Base-by-base conservation (phyloP, 257 asterid species). In the Rehmannia glutinosa region DNA sequence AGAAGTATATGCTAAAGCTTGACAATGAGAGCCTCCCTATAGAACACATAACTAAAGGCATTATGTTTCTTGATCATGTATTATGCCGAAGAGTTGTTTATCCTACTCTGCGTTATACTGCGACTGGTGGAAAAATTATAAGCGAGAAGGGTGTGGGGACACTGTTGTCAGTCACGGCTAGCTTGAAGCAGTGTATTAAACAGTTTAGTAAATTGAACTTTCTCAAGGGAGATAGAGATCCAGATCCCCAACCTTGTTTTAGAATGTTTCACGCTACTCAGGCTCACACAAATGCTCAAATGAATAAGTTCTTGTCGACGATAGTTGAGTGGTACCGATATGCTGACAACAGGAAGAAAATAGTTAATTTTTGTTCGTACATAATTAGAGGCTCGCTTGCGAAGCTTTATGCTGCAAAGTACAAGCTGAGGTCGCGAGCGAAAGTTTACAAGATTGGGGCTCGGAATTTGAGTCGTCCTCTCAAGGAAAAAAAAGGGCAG, bases 221-320 rank as follows among this genome's bases (percentile, higher is more conserved):
- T 81, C 81, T 93, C 68, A 93, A 93, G 76, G 99, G 99, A 32
- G 99, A 93, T 62, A 83, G 96, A 69, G 97, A 93, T 71, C 97
- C 97, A 6, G 99, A 93, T 69, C 99, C 99, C 8, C 99, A 93
- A 52, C 99, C 97, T 28, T 91, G 97, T 84, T 93, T 93, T 64
- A 77, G 97, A 81, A 93, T 93, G 99, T 93, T 93, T 62, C 99
- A 93, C 75, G 97, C 99, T 64, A 93, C 97, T 27, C 99, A 93
- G 75, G 95, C 97, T 64, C 97, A 93, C 80, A 88, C 99, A 47
- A 93, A 93, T 76, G 94, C 99, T 49, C 99, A 93, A 75, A 93
- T 93, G 99, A 93, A 93, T 55, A 93, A 93, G 81, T 74, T 93
- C 36, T 83, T 93, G 81, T 67, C 92, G 20, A 86, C 95, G 20